Evolutionary conservation across 495 filamentous ascomycete genomes (phyloP).

Genomic region (Xylaria bambusicola): DNA sequence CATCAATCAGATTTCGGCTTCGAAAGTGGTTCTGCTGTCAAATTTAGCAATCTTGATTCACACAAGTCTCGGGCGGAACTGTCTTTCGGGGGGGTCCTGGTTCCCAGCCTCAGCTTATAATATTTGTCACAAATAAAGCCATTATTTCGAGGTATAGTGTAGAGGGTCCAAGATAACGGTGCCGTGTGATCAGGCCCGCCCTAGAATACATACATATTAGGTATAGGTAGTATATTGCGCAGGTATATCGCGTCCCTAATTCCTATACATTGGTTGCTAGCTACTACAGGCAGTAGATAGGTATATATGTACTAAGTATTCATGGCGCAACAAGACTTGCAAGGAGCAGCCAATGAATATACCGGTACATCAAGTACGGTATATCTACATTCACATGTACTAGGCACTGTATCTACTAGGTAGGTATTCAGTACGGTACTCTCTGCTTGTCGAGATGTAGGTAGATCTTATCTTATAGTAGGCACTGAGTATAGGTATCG

Average conservation of each 20-base stretch:
- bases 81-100: background rate
- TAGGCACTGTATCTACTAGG: too few relatives aligned
- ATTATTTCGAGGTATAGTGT: slow-evolving; percentile 17
- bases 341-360: too few relatives aligned
- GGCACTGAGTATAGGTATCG: background rate
- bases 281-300: too few relatives aligned
- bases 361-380: too few relatives aligned
- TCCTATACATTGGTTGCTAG: too few relatives aligned
- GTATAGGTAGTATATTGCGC: too few relatives aligned
- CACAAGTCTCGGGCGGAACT: slow-evolving; percentile 10
- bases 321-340: too few relatives aligned
- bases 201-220: too few relatives aligned
- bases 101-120: slow-evolving; percentile 2
- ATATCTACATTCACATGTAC: too few relatives aligned
- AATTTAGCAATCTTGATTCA: slow-evolving; percentile 22
- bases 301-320: background rate
- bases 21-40: slow-evolving; percentile 14
- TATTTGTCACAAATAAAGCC: slow-evolving; percentile 21
- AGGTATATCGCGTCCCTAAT: too few relatives aligned
- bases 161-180: slow-evolving; percentile 7
- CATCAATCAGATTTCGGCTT: background rate
- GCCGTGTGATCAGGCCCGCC: slow-evolving; percentile 12
- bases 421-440: too few relatives aligned
- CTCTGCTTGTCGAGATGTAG: too few relatives aligned
- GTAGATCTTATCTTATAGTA: background rate